Percentiles rank a stretch among this genome's conserved stretches.
phyloP scores from a whole-genome alignment of 306 rosid genomes.

The Fragaria ananassa region DNA sequence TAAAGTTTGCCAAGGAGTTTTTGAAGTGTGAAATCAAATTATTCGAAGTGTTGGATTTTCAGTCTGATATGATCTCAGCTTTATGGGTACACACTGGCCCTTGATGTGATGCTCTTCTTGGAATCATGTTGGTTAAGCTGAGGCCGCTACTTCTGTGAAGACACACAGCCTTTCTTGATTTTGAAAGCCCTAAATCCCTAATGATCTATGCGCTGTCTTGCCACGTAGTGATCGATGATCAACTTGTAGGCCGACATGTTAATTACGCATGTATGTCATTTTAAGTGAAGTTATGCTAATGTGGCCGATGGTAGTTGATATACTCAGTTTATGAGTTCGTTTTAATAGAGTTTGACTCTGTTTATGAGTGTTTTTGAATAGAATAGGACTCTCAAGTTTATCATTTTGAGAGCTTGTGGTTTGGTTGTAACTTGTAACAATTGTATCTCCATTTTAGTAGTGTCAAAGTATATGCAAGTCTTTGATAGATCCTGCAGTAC shows the following conservation, averaged over 20 bases:
- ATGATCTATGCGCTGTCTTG: background rate
- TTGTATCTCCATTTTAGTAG: background rate
- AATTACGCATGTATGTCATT: no score
- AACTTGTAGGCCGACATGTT: background rate
- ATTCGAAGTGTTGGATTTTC: background rate
- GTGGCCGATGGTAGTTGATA: no score
- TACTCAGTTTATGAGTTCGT: no score
- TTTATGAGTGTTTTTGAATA: no score
- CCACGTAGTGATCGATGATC: background rate
- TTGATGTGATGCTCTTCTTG: background rate
- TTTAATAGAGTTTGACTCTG: no score
- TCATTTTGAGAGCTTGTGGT: no score
- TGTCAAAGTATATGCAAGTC: background rate
- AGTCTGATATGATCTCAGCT: background rate
- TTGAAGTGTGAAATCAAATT: background rate
- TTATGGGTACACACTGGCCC: background rate
- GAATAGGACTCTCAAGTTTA: no score
- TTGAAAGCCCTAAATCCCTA: background rate
- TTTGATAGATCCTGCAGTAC: background rate
- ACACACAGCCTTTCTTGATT: background rate
- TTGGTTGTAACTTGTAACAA: no score
- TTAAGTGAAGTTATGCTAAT: no score
- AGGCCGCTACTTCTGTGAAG: background rate
- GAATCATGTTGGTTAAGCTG: background rate
- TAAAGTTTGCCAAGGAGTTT: background rate